Evolutionary conservation across 2,329 filamentous ascomycete genomes (phyloP).

Genomic region (Pseudocercospora pini-densiflorae): DNA sequence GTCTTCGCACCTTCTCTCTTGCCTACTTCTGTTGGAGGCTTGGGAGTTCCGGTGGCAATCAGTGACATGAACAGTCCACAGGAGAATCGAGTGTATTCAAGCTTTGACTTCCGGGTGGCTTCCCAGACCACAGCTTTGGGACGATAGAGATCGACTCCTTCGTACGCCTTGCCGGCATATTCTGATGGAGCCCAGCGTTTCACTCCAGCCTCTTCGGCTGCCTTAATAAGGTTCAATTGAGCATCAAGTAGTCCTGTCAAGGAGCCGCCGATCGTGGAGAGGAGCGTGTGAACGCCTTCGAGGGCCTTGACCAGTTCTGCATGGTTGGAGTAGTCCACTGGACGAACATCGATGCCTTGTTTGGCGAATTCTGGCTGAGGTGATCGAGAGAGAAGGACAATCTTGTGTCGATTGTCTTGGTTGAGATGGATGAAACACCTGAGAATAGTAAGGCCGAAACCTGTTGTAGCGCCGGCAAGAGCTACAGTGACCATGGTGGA

Average conservation of each 20-base stretch:
- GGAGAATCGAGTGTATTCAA: conserved; percentile 35
- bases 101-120: conserved; percentile 26
- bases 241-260: conserved; percentile 30
- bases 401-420: conserved; percentile 24
- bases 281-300: conserved; percentile 36
- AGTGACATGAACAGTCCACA: conserved; percentile 38
- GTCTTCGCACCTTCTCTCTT: conserved; percentile 26
- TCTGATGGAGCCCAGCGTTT: conserved; percentile 65
- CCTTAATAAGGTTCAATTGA: conserved; percentile 60
- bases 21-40: conserved; percentile 30
- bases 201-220: conserved; percentile 62
- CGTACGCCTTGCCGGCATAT: conserved; percentile 45
- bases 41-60: conserved; percentile 37
- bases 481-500: conserved; percentile 34
- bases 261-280: conserved; percentile 35
- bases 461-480: conserved; percentile 36
- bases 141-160: conserved; percentile 34
- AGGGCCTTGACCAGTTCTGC: conserved; percentile 30
- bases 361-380: conserved; percentile 28
- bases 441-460: conserved; percentile 39
- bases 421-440: conserved; percentile 31
- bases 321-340: conserved; percentile 35
- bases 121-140: conserved; percentile 35
- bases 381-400: conserved; percentile 36
- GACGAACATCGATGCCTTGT: conserved; percentile 32